Evolutionary conservation across 768 basidiomycete genomes (phyloP).

Genomic region (Calocybe cyanea): DNA sequence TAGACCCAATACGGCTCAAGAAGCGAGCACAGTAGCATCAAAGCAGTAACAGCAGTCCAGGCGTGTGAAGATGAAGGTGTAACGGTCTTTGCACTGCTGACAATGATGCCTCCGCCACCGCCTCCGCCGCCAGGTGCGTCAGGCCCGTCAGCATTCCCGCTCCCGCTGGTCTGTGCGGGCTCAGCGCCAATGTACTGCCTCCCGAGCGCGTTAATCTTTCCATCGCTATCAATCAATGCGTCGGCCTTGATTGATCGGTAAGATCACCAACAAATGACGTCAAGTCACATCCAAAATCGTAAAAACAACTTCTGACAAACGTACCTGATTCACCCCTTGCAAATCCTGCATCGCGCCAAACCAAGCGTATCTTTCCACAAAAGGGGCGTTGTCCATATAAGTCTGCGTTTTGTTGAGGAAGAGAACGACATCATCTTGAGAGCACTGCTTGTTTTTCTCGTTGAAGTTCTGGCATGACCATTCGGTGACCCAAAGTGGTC

Average conservation of each 20-base stretch:
- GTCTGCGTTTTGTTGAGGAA: conserved; percentile 50
- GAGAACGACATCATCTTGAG: conserved; percentile 34
- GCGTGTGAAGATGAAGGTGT: not conserved
- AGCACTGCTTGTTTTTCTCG: conserved; percentile 38
- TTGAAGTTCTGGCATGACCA: conserved; percentile 53
- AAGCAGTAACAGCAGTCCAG: not conserved
- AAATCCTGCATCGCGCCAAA: conserved; percentile 54
- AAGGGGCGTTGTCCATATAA: conserved; percentile 50
- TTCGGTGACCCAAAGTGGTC: not conserved
- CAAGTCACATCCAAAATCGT: too few species aligned
- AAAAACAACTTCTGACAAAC: not conserved
- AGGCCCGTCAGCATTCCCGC: conserved; percentile 9
- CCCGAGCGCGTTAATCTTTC: conserved; percentile 45
- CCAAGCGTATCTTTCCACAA: conserved; percentile 60
- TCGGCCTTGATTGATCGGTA: conserved; percentile 27
- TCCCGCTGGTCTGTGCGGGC: conserved; percentile 3
- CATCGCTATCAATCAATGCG: conserved; percentile 37
- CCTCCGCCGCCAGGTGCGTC: conserved; percentile 6
- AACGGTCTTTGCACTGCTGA: not conserved
- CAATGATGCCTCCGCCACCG: not conserved
- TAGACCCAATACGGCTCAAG: not conserved
- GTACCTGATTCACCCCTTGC: conserved; percentile 44
- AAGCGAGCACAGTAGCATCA: not conserved
- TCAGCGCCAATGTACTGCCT: conserved; percentile 40
- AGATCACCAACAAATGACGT: too few species aligned